Evolutionary conservation across 352 stramenopile genomes (phyloP), one percentile per base, ranked within the genome.

Genomic region (Pilasporangium apinafurcum): DNA sequence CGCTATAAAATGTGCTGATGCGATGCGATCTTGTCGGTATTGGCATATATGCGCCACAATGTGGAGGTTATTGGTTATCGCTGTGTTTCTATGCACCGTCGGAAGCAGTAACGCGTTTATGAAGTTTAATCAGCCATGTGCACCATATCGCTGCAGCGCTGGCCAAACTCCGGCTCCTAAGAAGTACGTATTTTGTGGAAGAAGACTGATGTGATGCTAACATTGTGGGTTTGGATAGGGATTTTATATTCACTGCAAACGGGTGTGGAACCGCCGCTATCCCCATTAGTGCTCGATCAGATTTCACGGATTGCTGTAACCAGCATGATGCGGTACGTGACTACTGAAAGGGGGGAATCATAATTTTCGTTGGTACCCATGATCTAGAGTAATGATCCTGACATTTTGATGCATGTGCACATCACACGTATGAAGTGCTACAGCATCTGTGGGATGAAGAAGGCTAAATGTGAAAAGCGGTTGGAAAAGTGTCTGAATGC

Each of bases 261-360:
- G 79, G 79, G 28, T 91, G 79, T 47, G 79, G 79, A 26, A 88
- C 74, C 2, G 66, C 70, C 9, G 60, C 50, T 29, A 60, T 88
- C 34, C 65, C 72, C 2, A 75, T 91, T 49, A 64, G 27, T 26
- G 55, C 59, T 0, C 46, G 48, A 4, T 38, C 53, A 6, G 70
- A 88, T 25, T 83, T 88, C 44, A 49, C 69, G 21, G 63, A 83
- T 20, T 91, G 79, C 63, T 91, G 79, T 54, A 83, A 91, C 40
- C 85, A 72, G 72, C 79, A 91, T 53, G 75, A 91, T 48, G 75
- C 65, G 35, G 78, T 90, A 64, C 24, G 66, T 33, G 17, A 5
- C n/a, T 10, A 28, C 16, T 18, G 32, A 33, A 28, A 16, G 20
- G 31, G 37, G 6, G 9, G 30, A 32, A 36, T 34, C 8, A n/a